Percentiles rank a stretch among this genome's conserved stretches.
Conservation (phyloP, 148 eudicot genomes). For the Fagopyrum esculentum region DNA sequence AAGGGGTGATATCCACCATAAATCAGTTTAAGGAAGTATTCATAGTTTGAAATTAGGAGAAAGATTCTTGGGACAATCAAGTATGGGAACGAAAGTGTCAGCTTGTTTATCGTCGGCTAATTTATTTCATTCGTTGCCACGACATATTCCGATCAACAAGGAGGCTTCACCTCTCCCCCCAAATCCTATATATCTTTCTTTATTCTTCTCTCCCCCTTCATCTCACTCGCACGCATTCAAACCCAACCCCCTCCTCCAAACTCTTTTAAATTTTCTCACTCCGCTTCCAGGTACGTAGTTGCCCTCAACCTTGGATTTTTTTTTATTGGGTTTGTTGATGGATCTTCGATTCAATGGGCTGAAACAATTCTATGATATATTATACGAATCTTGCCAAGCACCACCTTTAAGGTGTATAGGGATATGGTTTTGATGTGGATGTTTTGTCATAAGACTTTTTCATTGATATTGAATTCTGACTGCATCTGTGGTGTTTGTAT, state of each 20-base stretch:
- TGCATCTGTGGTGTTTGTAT: not conserved
- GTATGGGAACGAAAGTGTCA: not conserved
- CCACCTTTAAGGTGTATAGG: not conserved
- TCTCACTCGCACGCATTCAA: not conserved
- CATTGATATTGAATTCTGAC: not conserved
- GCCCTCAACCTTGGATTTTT: not conserved
- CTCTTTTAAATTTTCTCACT: not conserved
- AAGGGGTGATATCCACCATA: too few relatives aligned
- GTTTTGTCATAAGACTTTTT: not conserved
- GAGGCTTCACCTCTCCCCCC: not conserved
- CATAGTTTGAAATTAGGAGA: too few relatives aligned
- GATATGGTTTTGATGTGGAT: not conserved
- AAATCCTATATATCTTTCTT: not conserved
- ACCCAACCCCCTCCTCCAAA: not conserved
- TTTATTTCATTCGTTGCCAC: not conserved
- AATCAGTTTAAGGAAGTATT: too few relatives aligned
- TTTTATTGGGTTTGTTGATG: not conserved
- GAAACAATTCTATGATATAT: not conserved
- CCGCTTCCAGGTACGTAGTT: slow-evolving; percentile 4
- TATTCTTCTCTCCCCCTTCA: not conserved
- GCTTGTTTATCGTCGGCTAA: slow-evolving; percentile 1
- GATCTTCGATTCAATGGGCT: not conserved
- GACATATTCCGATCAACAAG: not conserved
- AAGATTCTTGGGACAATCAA: too few relatives aligned
- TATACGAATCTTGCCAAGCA: not conserved